Conservation (phyloP, 371 early-diverging fungal species). For the Mortierella sp. region DNA sequence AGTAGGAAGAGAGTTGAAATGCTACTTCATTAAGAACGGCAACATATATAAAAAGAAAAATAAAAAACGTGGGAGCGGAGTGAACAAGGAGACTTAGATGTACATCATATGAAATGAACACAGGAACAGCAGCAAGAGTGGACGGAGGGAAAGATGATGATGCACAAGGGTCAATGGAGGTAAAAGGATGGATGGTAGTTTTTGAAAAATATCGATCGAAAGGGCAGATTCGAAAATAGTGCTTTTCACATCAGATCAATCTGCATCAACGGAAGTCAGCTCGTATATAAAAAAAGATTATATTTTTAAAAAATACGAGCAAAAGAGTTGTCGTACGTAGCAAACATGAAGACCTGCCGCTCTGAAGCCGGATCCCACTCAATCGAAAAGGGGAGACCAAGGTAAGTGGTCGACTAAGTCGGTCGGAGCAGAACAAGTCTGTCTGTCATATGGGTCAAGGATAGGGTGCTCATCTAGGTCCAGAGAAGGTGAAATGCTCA, state of each 20-base stretch:
- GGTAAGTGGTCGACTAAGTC: neutral
- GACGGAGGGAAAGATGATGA: neutral
- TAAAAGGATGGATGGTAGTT: too few species aligned
- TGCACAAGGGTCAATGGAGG: neutral
- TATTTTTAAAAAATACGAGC: too few species aligned
- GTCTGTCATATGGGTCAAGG: neutral
- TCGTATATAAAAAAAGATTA: too few species aligned
- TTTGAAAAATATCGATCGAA: too few species aligned
- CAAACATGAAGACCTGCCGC: too few species aligned
- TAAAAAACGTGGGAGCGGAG: conserved; percentile 9
- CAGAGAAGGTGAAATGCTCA: neutral
- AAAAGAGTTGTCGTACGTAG: too few species aligned
- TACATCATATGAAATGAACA: neutral
- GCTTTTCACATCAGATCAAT: too few species aligned
- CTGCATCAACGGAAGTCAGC: too few species aligned
- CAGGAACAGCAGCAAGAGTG: neutral
- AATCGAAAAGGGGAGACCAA: too few species aligned
- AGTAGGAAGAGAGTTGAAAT: neutral
- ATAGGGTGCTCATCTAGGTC: neutral
- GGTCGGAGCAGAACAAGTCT: neutral
- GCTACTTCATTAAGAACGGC: too few species aligned
- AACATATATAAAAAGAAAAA: neutral
- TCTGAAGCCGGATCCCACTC: too few species aligned
- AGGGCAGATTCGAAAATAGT: too few species aligned
- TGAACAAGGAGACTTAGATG: neutral